Evolutionary conservation across 805 yeast species (phyloP).

Genomic region (Candida morakotiae): DNA sequence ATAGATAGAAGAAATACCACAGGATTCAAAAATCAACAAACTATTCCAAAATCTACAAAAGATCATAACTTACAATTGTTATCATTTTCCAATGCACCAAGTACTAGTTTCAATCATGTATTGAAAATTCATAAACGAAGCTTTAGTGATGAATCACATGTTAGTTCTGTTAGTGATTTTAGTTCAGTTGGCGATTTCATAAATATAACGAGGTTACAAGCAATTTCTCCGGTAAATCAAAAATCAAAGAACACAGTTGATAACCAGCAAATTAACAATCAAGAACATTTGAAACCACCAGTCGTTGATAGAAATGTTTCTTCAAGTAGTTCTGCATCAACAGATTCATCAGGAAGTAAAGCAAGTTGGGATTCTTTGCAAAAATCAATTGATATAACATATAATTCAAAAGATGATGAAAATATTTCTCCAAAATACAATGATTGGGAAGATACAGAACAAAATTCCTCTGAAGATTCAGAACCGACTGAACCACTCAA

Average conservation of each 20-base stretch:
- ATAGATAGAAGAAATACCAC: conserved; percentile 3
- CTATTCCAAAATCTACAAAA: conserved; percentile 9
- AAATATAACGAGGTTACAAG: conserved; percentile 12
- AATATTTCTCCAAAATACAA: not conserved
- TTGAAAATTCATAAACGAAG: conserved; percentile 20
- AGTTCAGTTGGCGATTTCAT: conserved; percentile 31
- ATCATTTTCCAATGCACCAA: conserved; percentile 11
- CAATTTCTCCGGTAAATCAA: not conserved
- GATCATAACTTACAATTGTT: conserved; percentile 12
- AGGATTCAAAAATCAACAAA: not conserved
- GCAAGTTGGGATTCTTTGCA: conserved; percentile 28
- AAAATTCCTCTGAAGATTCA: conserved; percentile 5
- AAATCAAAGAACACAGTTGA: not conserved
- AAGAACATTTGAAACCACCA: not conserved
- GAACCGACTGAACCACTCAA: conserved; percentile 14
- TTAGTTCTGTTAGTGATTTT: conserved; percentile 34
- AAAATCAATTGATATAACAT: conserved; percentile 18
- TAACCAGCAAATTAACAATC: not conserved
- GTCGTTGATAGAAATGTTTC: conserved; percentile 3
- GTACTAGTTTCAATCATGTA: conserved; percentile 5
- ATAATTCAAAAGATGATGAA: not conserved
- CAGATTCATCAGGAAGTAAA: conserved; percentile 1
- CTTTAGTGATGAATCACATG: conserved; percentile 36
- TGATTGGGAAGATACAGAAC: conserved; percentile 2
- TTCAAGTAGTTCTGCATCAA: not conserved